Percentiles rank a stretch among this genome's conserved stretches.
Conservation (phyloP, 257 asterid species). For the Fraxinus pennsylvanica region DNA sequence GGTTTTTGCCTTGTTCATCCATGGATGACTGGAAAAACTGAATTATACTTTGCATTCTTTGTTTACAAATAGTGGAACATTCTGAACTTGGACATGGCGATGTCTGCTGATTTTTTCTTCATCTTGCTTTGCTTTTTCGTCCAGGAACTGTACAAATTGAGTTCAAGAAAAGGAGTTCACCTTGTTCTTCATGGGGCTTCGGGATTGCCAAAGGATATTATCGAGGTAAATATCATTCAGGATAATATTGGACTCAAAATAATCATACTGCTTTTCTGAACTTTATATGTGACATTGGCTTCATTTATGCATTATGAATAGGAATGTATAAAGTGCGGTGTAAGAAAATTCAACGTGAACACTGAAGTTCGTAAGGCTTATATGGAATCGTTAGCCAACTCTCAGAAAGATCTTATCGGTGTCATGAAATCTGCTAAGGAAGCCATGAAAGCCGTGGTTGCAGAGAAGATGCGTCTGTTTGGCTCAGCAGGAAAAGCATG, state of each 20-base stretch:
- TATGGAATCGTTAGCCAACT: conserved; percentile 53
- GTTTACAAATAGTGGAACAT: not conserved
- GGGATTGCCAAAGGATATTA: conserved; percentile 72
- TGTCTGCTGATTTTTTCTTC: not conserved
- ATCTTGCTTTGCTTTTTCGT: conserved; percentile 6
- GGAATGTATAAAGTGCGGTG: conserved; percentile 82
- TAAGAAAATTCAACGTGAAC: conserved; percentile 89
- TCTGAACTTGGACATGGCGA: not conserved
- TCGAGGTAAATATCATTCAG: conserved; percentile 52
- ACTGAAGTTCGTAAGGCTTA: conserved; percentile 94
- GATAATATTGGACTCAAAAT: not conserved
- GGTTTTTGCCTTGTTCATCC: not conserved
- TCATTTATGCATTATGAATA: conserved; percentile 24
- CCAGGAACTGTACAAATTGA: conserved; percentile 74
- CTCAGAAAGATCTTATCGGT: conserved; percentile 65
- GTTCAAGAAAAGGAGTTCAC: conserved; percentile 67
- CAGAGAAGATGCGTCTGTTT: conserved; percentile 86
- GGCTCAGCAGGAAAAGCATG: conserved; percentile 88
- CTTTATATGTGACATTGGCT: not conserved
- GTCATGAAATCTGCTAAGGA: conserved; percentile 77
- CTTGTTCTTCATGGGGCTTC: conserved; percentile 98
- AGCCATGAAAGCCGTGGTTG: conserved; percentile 86
- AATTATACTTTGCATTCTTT: not conserved
- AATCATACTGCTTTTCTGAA: not conserved
- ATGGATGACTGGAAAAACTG: not conserved